A percentile compares a stretch with the other conserved stretches of the same genome.
Conservation (phyloP, 2,329 filamentous ascomycete species). For the Tolypocladium guangdongense region DNA sequence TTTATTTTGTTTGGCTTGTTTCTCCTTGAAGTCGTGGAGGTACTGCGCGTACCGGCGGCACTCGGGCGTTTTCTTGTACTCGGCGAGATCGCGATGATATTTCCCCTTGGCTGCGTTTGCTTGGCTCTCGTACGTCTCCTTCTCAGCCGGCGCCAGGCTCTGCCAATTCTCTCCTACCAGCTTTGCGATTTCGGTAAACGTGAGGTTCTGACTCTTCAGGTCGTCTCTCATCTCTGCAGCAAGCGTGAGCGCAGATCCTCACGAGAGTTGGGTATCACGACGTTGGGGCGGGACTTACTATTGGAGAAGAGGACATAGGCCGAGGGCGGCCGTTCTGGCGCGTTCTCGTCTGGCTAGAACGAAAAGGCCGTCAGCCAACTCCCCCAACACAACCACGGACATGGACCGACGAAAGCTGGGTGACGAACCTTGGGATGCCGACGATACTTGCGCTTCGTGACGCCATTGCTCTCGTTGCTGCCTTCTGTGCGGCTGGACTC, state of each 20-base stretch:
- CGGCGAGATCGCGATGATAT: constrained; percentile 59
- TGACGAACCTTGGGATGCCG: constrained; percentile 58
- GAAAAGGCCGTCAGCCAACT: neutral
- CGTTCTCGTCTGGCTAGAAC: constrained; percentile 60
- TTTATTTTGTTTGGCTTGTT: constrained; percentile 49
- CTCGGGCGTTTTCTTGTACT: constrained; percentile 67
- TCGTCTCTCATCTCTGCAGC: constrained; percentile 63
- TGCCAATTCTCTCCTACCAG: constrained; percentile 77
- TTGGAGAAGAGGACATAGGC: constrained; percentile 83
- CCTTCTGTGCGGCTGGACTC: constrained; percentile 37
- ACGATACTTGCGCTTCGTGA: constrained; percentile 63
- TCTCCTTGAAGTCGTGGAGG: constrained; percentile 66
- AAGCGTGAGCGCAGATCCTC: neutral
- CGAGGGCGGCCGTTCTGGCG: constrained; percentile 68
- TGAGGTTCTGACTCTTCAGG: constrained; percentile 63
- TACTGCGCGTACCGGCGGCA: constrained; percentile 62
- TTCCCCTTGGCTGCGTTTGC: constrained; percentile 65
- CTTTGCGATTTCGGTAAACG: constrained; percentile 77
- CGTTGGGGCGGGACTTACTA: constrained; percentile 39
- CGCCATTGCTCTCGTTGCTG: constrained; percentile 30
- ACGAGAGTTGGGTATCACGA: neutral
- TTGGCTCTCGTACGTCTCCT: constrained; percentile 62
- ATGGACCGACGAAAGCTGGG: neutral
- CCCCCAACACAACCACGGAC: neutral
- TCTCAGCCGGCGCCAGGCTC: constrained; percentile 52